Percentiles rank a stretch among this genome's conserved stretches.
phyloP scores from a whole-genome alignment of 768 basidiomycete genomes.

The Mycena vulgaris region DNA sequence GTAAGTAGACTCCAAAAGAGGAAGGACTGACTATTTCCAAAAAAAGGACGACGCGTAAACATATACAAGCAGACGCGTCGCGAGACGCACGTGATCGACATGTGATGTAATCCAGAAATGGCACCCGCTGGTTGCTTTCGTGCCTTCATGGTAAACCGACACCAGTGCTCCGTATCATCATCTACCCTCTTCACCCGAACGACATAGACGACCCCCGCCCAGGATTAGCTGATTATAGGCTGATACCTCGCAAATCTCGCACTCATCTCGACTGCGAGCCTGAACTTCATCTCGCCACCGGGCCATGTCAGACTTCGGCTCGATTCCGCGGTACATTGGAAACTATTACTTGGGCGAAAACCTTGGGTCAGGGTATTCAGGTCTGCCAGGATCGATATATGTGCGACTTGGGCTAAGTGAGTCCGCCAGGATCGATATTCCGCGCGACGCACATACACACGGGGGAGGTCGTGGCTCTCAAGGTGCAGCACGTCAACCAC shows the following conservation, averaged over 20 bases:
- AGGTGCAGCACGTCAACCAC: constrained; percentile 78
- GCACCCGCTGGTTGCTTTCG: not conserved
- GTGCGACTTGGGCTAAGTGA: constrained; percentile 1
- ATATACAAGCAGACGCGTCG: constrained; percentile 17
- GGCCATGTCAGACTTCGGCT: constrained; percentile 30
- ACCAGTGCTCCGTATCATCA: constrained; percentile 22
- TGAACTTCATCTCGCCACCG: not conserved
- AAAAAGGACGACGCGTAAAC: not conserved
- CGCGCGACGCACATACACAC: constrained; percentile 72
- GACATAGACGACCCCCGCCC: not conserved
- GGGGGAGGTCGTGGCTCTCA: constrained; percentile 76
- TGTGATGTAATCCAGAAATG: not conserved
- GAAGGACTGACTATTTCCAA: no score
- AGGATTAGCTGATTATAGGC: not conserved
- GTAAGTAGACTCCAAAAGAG: no score
- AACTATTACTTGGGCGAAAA: constrained; percentile 74
- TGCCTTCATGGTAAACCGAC: constrained; percentile 20
- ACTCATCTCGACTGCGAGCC: no score
- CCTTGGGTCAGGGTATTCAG: constrained; percentile 83
- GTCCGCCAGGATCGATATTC: constrained; percentile 79
- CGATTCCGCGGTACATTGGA: constrained; percentile 61
- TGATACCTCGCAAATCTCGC: not conserved
- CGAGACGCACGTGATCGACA: no score
- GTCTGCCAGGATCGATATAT: constrained; percentile 51
- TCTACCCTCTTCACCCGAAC: not conserved